Conservation (phyloP, 2,329 filamentous ascomycete species). For the Boeremia lycopersici region DNA sequence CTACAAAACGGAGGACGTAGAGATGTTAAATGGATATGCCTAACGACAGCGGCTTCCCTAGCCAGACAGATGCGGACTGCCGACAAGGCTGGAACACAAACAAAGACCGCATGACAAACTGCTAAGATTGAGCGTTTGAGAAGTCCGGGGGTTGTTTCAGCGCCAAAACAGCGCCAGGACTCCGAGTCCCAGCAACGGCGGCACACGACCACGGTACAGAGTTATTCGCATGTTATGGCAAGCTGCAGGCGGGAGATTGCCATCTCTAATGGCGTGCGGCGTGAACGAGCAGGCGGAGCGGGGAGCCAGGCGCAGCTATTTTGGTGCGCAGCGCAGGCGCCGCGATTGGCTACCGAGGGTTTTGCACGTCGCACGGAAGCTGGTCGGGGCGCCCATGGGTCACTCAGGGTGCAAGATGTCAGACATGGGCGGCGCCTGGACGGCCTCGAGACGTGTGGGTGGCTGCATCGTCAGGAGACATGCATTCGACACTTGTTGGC, state of each 20-base stretch:
- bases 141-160: neutral
- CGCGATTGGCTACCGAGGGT: conserved; percentile 9
- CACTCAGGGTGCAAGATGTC: conserved; percentile 8
- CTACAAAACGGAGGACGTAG: no score
- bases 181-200: neutral
- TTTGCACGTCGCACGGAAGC: conserved; percentile 13
- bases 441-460: neutral
- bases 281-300: conserved; percentile 18
- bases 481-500: conserved; percentile 4
- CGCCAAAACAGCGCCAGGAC: neutral
- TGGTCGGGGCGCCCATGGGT: conserved; percentile 14
- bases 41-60: no score
- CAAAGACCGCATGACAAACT: neutral
- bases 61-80: no score
- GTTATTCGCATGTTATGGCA: neutral
- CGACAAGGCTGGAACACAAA: neutral
- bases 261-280: conserved; percentile 8
- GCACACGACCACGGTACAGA: neutral
- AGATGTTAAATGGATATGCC: no score
- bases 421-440: conserved; percentile 20
- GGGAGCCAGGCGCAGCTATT: conserved; percentile 18
- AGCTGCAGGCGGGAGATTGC: conserved; percentile 15
- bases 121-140: neutral
- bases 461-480: conserved; percentile 9
- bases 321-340: conserved; percentile 13